These are phyloP conservation scores for Malus asiatica DNA, from an alignment of 306 rosid species.

Conservation along the genomic window DNA sequence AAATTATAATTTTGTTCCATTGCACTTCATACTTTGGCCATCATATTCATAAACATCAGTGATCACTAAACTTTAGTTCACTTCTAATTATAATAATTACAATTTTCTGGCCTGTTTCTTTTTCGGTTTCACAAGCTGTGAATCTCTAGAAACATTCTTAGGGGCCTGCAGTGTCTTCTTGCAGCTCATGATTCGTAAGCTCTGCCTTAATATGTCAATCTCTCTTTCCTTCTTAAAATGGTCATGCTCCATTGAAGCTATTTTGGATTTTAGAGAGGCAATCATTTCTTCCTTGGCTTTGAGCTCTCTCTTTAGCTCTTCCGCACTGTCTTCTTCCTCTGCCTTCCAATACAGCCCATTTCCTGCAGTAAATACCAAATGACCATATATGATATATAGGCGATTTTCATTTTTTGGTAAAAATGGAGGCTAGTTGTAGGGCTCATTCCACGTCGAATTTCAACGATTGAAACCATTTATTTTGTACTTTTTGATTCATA, in stretches of 20 bases:
- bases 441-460: too few species aligned
- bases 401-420: too few species aligned
- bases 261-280: conserved; percentile 29
- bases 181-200: conserved; percentile 66
- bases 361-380: conserved; percentile 24
- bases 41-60: background rate
- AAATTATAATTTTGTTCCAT: background rate
- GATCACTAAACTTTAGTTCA: background rate
- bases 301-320: conserved; percentile 49
- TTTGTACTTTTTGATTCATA: too few species aligned
- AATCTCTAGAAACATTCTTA: conserved; percentile 28
- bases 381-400: background rate
- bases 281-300: conserved; percentile 60
- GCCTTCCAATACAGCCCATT: conserved; percentile 67
- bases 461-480: accelerated
- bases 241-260: conserved; percentile 53
- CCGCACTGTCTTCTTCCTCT: conserved; percentile 60
- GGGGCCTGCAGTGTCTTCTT: conserved; percentile 30
- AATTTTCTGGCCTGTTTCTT: background rate
- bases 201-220: conserved; percentile 80
- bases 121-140: conserved; percentile 15
- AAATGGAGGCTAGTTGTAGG: too few species aligned
- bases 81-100: background rate
- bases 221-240: conserved; percentile 56
- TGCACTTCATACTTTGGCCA: background rate